Conservation (phyloP, 768 basidiomycete species). For the Amanita pseudoporphyria region DNA sequence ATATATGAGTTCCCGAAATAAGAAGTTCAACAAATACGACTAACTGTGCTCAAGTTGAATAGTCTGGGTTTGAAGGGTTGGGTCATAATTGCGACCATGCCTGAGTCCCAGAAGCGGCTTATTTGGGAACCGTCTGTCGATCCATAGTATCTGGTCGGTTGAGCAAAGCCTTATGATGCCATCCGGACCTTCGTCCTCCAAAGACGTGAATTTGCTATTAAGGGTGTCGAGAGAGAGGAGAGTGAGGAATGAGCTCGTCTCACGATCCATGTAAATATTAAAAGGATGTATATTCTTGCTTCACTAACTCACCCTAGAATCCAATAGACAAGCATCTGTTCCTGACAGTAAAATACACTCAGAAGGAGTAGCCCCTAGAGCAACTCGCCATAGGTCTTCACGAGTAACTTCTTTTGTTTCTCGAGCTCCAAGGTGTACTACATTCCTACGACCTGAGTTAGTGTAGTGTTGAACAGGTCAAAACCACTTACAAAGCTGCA, state of each 20-base stretch:
- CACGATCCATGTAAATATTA: slow-evolving; percentile 1
- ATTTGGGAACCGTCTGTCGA: slow-evolving; percentile 50
- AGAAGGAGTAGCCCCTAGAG: slow-evolving; percentile 21
- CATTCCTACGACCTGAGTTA: slow-evolving; percentile 5
- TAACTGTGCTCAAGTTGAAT: slow-evolving; percentile 22
- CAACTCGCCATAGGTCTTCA: slow-evolving; percentile 46
- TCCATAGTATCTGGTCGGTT: slow-evolving; percentile 57
- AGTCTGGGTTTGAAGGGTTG: slow-evolving; percentile 38
- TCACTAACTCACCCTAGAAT: slow-evolving; percentile 42
- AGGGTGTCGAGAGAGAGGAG: slow-evolving; percentile 26
- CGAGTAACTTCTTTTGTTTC: slow-evolving; percentile 4
- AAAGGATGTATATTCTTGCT: not conserved
- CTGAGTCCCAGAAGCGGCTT: slow-evolving; percentile 52
- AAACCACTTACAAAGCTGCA: slow-evolving; percentile 30
- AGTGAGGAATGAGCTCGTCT: slow-evolving; percentile 21
- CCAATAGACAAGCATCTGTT: slow-evolving; percentile 33
- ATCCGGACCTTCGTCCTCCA: slow-evolving; percentile 34
- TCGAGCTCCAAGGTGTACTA: slow-evolving; percentile 12
- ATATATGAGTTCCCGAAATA: not conserved
- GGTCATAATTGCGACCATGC: slow-evolving; percentile 54
- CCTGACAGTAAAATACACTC: slow-evolving; percentile 39
- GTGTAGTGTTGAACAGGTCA: not conserved
- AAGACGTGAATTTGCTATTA: slow-evolving; percentile 40
- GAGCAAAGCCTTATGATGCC: slow-evolving; percentile 45
- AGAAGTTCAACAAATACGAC: slow-evolving; percentile 16